Percentiles rank a stretch among this genome's conserved stretches.
Conservation (phyloP, 2,329 filamentous ascomycete genomes). For the Hypomyces perniciosus region DNA sequence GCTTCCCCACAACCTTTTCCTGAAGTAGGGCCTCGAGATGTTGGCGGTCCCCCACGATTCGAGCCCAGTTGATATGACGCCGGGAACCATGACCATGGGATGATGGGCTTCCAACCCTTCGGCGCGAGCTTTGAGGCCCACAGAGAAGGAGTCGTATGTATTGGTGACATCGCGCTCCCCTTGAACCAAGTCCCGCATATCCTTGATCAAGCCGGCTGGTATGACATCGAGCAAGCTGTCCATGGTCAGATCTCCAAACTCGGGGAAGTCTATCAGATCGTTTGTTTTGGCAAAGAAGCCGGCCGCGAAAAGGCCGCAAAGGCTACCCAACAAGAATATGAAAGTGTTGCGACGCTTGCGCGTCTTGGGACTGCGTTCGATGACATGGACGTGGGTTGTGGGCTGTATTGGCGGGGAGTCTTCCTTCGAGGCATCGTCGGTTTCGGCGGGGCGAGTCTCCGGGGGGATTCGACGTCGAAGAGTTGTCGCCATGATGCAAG, state of each 20-base stretch:
- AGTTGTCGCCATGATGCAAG: constrained; percentile 26
- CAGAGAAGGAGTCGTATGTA: constrained; percentile 88
- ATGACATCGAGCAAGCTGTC: constrained; percentile 83
- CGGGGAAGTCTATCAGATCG: constrained; percentile 77
- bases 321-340: constrained; percentile 78
- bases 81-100: constrained; percentile 93
- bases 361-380: constrained; percentile 41
- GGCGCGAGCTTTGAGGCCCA: constrained; percentile 73
- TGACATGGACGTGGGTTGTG: constrained; percentile 35
- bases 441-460: constrained; percentile 15
- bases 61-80: constrained; percentile 93
- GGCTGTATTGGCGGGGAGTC: constrained; percentile 23
- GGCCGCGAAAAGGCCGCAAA: constrained; percentile 86
- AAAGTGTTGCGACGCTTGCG: constrained; percentile 72
- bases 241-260: constrained; percentile 68
- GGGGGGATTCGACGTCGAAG: constrained; percentile 27
- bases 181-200: constrained; percentile 80
- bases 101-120: constrained; percentile 79
- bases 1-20: constrained; percentile 91
- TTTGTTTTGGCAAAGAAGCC: constrained; percentile 86
- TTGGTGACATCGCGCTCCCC: constrained; percentile 77
- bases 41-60: constrained; percentile 95
- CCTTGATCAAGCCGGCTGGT: constrained; percentile 76
- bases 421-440: constrained; percentile 21
- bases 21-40: constrained; percentile 80